Conservation (phyloP, 805 yeast species). For the Zygosaccharomyces siamensis region DNA sequence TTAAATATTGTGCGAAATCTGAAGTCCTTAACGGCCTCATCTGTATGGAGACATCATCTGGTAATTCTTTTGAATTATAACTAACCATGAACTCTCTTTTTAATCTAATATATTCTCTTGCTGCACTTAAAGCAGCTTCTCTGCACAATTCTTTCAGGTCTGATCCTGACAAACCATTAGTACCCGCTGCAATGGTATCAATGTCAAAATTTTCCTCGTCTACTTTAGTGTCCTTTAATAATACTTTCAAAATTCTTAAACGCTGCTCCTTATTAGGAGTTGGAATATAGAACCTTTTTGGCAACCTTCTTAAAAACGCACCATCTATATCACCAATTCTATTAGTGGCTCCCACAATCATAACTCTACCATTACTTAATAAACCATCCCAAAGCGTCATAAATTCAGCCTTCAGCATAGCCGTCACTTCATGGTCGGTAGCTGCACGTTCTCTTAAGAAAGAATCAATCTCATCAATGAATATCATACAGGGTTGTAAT, state of each 20-base stretch:
- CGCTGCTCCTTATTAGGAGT: constrained; percentile 70
- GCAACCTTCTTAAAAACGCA: constrained; percentile 90
- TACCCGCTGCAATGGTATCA: constrained; percentile 52
- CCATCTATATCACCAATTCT: constrained; percentile 86
- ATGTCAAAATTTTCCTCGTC: constrained; percentile 55
- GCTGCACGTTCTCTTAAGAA: constrained; percentile 81
- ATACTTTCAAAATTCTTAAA: constrained; percentile 58
- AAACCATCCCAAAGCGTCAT: constrained; percentile 98
- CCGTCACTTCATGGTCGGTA: constrained; percentile 90
- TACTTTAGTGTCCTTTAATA: constrained; percentile 60
- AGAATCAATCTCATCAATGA: constrained; percentile 95
- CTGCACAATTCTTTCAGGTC: constrained; percentile 88
- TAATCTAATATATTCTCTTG: constrained; percentile 72
- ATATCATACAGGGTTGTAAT: constrained; percentile 89
- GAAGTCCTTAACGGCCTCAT: constrained; percentile 60
- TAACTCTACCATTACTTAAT: constrained; percentile 65
- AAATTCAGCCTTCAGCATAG: constrained; percentile 90
- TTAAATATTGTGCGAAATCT: constrained; percentile 51
- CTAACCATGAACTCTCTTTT: constrained; percentile 43
- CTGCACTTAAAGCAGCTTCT: constrained; percentile 86
- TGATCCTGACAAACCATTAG: constrained; percentile 82
- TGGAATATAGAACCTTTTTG: constrained; percentile 76
- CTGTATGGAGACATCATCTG: constrained; percentile 35
- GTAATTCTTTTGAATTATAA: constrained; percentile 9
- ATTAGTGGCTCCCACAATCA: constrained; percentile 93